phyloP scores from a whole-genome alignment of 2,329 filamentous ascomycete species.

The Fusarium sp. region DNA sequence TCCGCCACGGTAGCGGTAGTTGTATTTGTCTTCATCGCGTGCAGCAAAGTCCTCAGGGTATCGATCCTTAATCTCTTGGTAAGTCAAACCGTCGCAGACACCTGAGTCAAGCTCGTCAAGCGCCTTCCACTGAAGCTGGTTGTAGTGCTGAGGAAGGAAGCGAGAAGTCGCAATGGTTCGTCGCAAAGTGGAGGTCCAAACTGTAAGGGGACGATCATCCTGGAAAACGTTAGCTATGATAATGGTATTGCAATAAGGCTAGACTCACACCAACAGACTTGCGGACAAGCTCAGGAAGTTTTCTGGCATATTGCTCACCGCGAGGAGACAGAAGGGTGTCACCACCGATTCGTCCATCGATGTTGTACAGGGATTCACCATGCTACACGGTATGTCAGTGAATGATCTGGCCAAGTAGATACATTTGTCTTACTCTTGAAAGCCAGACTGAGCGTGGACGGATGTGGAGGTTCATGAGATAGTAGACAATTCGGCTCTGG shows the following conservation, averaged over 20 bases:
- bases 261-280: slow-evolving; percentile 84
- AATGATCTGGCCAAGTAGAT: neutral
- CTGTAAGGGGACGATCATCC: slow-evolving; percentile 71
- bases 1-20: slow-evolving; percentile 97
- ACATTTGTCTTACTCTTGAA: slow-evolving; percentile 75
- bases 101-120: slow-evolving; percentile 97
- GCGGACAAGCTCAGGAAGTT: slow-evolving; percentile 85
- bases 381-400: slow-evolving; percentile 67
- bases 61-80: slow-evolving; percentile 90
- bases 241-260: neutral
- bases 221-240: slow-evolving; percentile 48
- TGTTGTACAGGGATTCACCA: slow-evolving; percentile 93
- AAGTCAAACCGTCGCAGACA: slow-evolving; percentile 96
- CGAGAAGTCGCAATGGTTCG: slow-evolving; percentile 93
- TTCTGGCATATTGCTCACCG: slow-evolving; percentile 87
- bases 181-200: slow-evolving; percentile 74
- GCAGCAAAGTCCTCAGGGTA: slow-evolving; percentile 96
- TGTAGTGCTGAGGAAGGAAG: slow-evolving; percentile 83
- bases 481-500: slow-evolving; percentile 96
- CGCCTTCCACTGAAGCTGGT: slow-evolving; percentile 98
- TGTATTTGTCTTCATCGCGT: slow-evolving; percentile 98
- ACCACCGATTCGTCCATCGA: slow-evolving; percentile 90
- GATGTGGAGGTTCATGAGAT: slow-evolving; percentile 98
- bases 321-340: slow-evolving; percentile 88
- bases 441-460: slow-evolving; percentile 97